Conservation (phyloP, 441 rosid species). For the Aleurites moluccanus region DNA sequence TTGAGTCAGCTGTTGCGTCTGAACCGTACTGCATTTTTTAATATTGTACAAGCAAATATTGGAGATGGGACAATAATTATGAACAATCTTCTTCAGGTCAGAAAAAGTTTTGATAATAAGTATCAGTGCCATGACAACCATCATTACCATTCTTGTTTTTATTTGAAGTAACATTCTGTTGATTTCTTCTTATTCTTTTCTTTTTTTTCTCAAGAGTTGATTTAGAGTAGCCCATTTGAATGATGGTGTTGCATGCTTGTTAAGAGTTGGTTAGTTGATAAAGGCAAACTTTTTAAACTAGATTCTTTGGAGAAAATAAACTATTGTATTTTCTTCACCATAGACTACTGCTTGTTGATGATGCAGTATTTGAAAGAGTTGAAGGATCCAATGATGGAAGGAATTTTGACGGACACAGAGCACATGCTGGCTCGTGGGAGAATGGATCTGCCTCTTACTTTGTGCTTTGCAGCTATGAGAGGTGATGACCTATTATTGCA, state of each 20-base stretch:
- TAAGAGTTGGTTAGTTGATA: background rate
- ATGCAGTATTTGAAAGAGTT: constrained; percentile 70
- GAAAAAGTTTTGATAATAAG: constrained; percentile 3
- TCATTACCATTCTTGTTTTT: background rate
- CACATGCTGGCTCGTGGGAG: constrained; percentile 71
- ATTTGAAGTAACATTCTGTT: background rate
- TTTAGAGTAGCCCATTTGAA: background rate
- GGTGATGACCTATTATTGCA: constrained; percentile 76
- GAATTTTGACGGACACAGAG: constrained; percentile 59
- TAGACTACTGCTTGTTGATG: constrained; percentile 7
- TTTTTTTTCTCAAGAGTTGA: background rate
- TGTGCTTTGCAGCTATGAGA: constrained; percentile 73
- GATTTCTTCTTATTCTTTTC: background rate
- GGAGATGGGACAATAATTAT: constrained; percentile 89
- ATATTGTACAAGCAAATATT: constrained; percentile 75
- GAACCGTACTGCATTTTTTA: constrained; percentile 75
- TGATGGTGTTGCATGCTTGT: background rate
- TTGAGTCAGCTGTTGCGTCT: constrained; percentile 81
- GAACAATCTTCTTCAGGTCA: constrained; percentile 90
- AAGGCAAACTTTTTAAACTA: background rate
- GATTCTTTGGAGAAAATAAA: background rate
- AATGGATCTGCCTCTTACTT: constrained; percentile 74
- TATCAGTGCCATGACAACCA: background rate
- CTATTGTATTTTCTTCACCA: background rate
- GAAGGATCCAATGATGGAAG: constrained; percentile 54